Base-by-base conservation (phyloP, 2,329 filamentous ascomycete genomes). In the Cladosporium cucumerinum region DNA sequence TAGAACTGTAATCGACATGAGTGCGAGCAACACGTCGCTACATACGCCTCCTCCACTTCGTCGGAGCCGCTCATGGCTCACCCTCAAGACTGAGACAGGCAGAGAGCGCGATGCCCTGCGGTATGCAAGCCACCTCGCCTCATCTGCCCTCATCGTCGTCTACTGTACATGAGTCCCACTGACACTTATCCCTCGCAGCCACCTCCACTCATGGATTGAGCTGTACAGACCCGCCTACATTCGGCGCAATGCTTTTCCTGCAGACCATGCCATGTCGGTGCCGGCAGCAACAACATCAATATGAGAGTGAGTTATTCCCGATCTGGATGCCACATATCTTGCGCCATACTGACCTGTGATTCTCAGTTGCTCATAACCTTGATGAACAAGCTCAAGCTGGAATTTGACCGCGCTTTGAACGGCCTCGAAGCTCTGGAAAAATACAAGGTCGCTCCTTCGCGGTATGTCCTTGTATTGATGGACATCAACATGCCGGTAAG, bases 391-490 rank as follows among this genome's bases (percentile, higher is more conserved):
- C 54, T 69, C 16, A 49, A 58, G 6, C 63, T 67, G 12, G 51
- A 62, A 1, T 71, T 68, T 57, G 63, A 65, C 12, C 54, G 30
- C 2, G 70, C 70, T 7, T 58, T 60, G n/a, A 69, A 72, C 49
- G 70, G 70, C 12, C 63, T 61, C 2, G 65, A 70, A 46, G 70
- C 70, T 5, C 23, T 72, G 5, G 52, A 69, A 21, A 49, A 46
- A 18, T 70, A 66, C 43, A 60, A 21, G 63, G 61, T 43, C 3
- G 49, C 23, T 16, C 64, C 66, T 18, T 21, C 21, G 6, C 25
- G 32, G 1, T 66, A 60, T 32, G 67, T 68, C 36, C 61, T 69
- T n/a, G 43, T 69, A 1, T 34, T 74, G 66, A 85, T 85, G 81
- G 82, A 77, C 52, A 69, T 77, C 14, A 69, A 67, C 14, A 77